These are phyloP conservation scores for Fusarium redolens DNA, from an alignment of 2,329 filamentous ascomycete species.

Conservation along the genomic window DNA sequence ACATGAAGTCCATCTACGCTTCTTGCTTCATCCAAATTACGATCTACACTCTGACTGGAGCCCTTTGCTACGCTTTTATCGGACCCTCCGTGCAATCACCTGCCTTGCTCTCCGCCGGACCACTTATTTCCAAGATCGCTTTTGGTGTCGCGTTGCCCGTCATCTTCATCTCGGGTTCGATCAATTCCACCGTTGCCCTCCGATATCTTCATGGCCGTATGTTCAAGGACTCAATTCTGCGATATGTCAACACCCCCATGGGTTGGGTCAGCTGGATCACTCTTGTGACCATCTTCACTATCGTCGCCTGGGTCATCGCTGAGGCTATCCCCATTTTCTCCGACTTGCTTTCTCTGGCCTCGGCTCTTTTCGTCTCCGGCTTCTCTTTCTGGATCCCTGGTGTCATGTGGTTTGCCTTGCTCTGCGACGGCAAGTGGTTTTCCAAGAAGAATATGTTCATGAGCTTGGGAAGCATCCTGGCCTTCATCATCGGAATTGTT, in stretches of 20 bases:
- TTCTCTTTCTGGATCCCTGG: slow-evolving; percentile 37
- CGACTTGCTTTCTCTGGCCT: slow-evolving; percentile 31
- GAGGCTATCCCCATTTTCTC: slow-evolving; percentile 38
- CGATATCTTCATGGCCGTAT: slow-evolving; percentile 37
- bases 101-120: slow-evolving; percentile 73
- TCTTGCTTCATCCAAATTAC: slow-evolving; percentile 70
- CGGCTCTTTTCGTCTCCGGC: slow-evolving; percentile 30
- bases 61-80: slow-evolving; percentile 76
- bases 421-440: slow-evolving; percentile 35
- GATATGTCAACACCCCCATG: slow-evolving; percentile 33
- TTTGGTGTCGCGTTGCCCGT: slow-evolving; percentile 75
- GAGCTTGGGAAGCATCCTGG: slow-evolving; percentile 31
- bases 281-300: slow-evolving; percentile 26
- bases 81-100: slow-evolving; percentile 73
- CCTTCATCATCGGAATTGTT: slow-evolving; percentile 33
- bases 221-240: slow-evolving; percentile 34
- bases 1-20: slow-evolving; percentile 67
- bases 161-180: slow-evolving; percentile 47
- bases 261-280: slow-evolving; percentile 36
- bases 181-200: slow-evolving; percentile 35
- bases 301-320: slow-evolving; percentile 36
- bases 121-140: slow-evolving; percentile 71
- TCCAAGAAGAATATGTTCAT: slow-evolving; percentile 32
- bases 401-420: slow-evolving; percentile 35
- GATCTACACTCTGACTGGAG: slow-evolving; percentile 74